phyloP scores from a whole-genome alignment of 176 grass and related monocot species.

The Musa troglodytarum region DNA sequence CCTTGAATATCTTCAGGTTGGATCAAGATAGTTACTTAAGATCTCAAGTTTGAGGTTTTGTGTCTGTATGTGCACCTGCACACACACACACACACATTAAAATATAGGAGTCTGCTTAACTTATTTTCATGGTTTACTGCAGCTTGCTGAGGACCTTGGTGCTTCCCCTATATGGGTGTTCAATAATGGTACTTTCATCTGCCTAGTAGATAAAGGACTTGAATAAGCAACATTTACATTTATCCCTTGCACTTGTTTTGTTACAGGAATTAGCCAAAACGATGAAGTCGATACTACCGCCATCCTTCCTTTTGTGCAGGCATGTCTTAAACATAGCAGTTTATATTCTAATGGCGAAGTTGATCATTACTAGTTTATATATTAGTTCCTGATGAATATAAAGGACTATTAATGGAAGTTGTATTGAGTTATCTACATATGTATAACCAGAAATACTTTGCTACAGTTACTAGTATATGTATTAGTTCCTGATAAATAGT shows the following conservation, averaged over 20 bases:
- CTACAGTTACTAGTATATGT: too few relatives aligned
- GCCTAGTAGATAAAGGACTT: not conserved
- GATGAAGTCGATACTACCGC: constrained; percentile 7
- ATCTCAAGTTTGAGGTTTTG: not conserved
- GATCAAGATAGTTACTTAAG: constrained; percentile 3
- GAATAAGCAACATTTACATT: not conserved
- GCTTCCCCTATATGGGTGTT: constrained; percentile 80
- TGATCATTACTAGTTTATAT: not conserved
- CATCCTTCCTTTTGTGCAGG: constrained; percentile 25
- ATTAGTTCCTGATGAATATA: not conserved
- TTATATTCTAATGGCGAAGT: not conserved
- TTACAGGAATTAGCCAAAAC: constrained; percentile 52
- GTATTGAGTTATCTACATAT: not conserved
- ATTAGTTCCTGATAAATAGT: too few relatives aligned
- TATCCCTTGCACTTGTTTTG: constrained; percentile 5
- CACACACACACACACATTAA: too few relatives aligned
- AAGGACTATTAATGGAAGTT: not conserved
- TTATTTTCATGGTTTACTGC: constrained; percentile 19
- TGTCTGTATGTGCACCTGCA: too few relatives aligned
- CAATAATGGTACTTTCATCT: constrained; percentile 64
- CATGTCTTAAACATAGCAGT: constrained; percentile 25
- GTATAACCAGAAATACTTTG: not conserved
- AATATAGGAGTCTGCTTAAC: not conserved
- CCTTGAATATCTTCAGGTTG: constrained; percentile 90
- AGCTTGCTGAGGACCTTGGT: constrained; percentile 80